Evolutionary conservation across 2,329 filamentous ascomycete species (phyloP).

Genomic region (Aspergillus brunneoviolaceus): DNA sequence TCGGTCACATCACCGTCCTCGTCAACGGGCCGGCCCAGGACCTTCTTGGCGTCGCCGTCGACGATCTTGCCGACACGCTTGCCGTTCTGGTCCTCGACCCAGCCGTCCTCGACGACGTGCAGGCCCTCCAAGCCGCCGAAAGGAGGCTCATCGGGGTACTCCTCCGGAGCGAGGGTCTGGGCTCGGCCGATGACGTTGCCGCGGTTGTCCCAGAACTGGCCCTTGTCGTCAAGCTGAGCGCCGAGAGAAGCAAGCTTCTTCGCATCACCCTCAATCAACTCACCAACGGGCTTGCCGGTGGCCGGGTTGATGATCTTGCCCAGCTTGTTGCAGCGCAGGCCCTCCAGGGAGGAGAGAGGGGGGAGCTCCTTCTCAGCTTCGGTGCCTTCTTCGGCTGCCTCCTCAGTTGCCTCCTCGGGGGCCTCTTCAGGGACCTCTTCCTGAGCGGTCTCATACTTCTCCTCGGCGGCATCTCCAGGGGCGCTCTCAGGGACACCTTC

Average conservation of each 20-base stretch:
- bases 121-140: conserved; percentile 50
- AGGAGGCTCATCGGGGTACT: conserved; percentile 40
- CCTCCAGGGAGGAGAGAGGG: conserved; percentile 40
- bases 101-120: conserved; percentile 49
- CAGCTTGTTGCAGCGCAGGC: conserved; percentile 45
- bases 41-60: conserved; percentile 60
- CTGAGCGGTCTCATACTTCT: conserved; percentile 11
- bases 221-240: conserved; percentile 54
- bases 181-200: conserved; percentile 64
- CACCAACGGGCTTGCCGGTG: conserved; percentile 53
- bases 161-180: conserved; percentile 43
- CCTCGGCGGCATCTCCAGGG: conserved; percentile 16
- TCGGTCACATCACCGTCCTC: conserved; percentile 63
- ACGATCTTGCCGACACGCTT: conserved; percentile 52
- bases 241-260: conserved; percentile 56
- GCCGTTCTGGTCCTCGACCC: conserved; percentile 50
- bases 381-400: conserved; percentile 21
- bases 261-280: conserved; percentile 61
- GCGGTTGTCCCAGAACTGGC: conserved; percentile 63
- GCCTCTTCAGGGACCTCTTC: conserved; percentile 35
- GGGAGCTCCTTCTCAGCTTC: conserved; percentile 32
- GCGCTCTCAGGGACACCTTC: conserved; percentile 9
- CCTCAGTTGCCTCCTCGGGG: conserved; percentile 16
- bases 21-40: conserved; percentile 59
- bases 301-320: conserved; percentile 44